Percentiles rank a stretch among this genome's conserved stretches.
Evolutionary conservation across 768 basidiomycete genomes (phyloP).

Genomic region (Hypholoma sublateritium): DNA sequence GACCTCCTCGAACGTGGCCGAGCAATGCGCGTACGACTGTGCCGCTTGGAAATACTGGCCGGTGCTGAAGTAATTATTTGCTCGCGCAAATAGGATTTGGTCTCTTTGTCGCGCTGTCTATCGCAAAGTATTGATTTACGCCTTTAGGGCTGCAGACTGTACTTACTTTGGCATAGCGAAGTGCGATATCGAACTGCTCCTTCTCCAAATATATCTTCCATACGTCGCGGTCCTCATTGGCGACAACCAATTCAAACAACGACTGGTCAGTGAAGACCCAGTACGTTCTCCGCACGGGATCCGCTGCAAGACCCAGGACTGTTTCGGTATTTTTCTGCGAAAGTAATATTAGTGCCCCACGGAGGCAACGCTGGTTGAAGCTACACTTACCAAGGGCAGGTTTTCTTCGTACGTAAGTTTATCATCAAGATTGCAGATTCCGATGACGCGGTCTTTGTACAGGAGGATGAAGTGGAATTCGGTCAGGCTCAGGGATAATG

Average conservation of each 20-base stretch:
- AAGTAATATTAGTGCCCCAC: background rate
- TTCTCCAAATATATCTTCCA: slow-evolving; percentile 90
- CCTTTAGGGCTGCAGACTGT: background rate
- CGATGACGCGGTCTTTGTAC: slow-evolving; percentile 75
- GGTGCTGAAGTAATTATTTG: slow-evolving; percentile 73
- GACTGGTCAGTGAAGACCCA: slow-evolving; percentile 93
- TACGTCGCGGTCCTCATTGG: slow-evolving; percentile 90
- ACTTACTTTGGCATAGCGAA: slow-evolving; percentile 79
- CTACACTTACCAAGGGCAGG: slow-evolving; percentile 67
- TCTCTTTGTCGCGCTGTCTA: slow-evolving; percentile 91
- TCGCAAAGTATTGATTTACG: background rate
- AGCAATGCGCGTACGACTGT: slow-evolving; percentile 88
- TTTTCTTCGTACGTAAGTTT: slow-evolving; percentile 80
- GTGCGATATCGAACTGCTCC: slow-evolving; percentile 73
- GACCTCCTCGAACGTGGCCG: slow-evolving; percentile 88
- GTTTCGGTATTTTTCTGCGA: slow-evolving; percentile 72
- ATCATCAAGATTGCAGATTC: slow-evolving; percentile 79
- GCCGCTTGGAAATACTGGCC: slow-evolving; percentile 90
- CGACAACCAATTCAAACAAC: slow-evolving; percentile 82
- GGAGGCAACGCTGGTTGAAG: background rate
- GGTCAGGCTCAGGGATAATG: slow-evolving; percentile 79
- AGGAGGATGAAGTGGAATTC: slow-evolving; percentile 92
- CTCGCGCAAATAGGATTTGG: slow-evolving; percentile 80
- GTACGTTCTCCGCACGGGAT: slow-evolving; percentile 86
- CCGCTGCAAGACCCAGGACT: slow-evolving; percentile 74